Base-by-base conservation (phyloP, 495 filamentous ascomycete genomes). In the Penicillium longicatenatum region DNA sequence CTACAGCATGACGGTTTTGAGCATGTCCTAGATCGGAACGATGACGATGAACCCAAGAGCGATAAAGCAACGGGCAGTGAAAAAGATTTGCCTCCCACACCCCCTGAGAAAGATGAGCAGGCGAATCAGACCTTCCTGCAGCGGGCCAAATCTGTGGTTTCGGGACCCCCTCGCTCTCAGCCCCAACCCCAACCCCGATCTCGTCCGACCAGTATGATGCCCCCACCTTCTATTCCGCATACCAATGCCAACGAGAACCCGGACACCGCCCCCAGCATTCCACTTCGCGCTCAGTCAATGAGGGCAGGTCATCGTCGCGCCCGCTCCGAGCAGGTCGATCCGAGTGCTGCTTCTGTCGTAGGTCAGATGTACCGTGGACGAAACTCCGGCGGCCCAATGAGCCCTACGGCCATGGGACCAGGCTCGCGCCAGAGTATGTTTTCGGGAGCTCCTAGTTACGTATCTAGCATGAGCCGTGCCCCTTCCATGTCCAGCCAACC, bases 1-100 rank as follows among this genome's bases (percentile, higher is more conserved):
- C 80, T 98, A 39, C 88, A 94, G 65, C 90, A 97, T 75, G 89
- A 97, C 65, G 92, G 93, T 47, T 97, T 96, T 52, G 94, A 98
- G 70, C 83, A 87, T 57, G 93, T 98, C 47, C 81, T 98, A 43
- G 77, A 80, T 52, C 70, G 71, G 58, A 78, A 77, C 47, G 91
- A 95, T 71, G 90, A 92, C 64, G 80, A 72, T 35, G 56, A 62
- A 47, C 64, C 64, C 33, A 64, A 57, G 35, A 52, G 24, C 51
- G 24, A 60, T 54, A 69, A 68, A 46, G 24, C 52, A 12, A 42
- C 58, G 7, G 62, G 46, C 24, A 82, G 74, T 9, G 88, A 96
- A 65, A 97, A 97, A 69, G 92, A 93, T 8, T 84, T 96, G 20
- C 93, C 93, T 3, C 86, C 88, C 7, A 87, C 89, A 2, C 91